Evolutionary conservation across 306 rosid species (phyloP), one percentile per base, ranked within the genome.

Genomic region (Urtica urens): DNA sequence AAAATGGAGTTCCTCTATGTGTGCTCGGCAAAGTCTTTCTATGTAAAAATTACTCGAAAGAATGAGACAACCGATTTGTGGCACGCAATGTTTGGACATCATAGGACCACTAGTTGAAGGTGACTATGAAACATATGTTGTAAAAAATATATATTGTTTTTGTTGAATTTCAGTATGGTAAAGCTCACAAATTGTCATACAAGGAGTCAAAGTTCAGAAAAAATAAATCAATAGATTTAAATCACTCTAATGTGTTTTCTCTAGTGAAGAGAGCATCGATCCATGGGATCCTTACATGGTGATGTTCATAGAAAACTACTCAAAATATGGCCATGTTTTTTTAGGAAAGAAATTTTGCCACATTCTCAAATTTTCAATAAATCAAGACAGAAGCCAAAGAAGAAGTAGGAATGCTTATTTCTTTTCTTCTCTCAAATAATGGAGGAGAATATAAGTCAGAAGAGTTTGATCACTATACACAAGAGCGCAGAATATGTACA

Each of bases 401-500:
- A 35, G 40, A 35, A 9, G 1, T 35, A 13, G 10, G 40, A 16
- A 3, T 4, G 40, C 11, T 23, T 5, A 46, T 46, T 46, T 6
- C 5, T 5, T 46, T 29, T 23, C 28, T 23, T 7, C 10, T 14
- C 11, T 35, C 40, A 35, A 3, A 35, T 0, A 35, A 35, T 9
- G 10, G 5, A 35, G n/a, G 5, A 35, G 40, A 35, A 35, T 35
- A 35, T 16, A 35, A 0, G n/a, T 35, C 4, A 9, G 5, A 35
- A 3, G 10, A 35, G n/a, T 35, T 35, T 13, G 0, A 4, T 35
- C 40, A 2, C 4, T 35, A 35, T 35, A 0, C n/a, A n/a, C n/a
- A 18, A 18, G 73, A 64, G 5, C 49, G 51, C 3, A 57, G 62
- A 51, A 31, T 29, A 26, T 18, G 21, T 11, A 18, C 27, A 31